Conservation (phyloP, 495 filamentous ascomycete genomes). For the Clavariopsis aquatica region DNA sequence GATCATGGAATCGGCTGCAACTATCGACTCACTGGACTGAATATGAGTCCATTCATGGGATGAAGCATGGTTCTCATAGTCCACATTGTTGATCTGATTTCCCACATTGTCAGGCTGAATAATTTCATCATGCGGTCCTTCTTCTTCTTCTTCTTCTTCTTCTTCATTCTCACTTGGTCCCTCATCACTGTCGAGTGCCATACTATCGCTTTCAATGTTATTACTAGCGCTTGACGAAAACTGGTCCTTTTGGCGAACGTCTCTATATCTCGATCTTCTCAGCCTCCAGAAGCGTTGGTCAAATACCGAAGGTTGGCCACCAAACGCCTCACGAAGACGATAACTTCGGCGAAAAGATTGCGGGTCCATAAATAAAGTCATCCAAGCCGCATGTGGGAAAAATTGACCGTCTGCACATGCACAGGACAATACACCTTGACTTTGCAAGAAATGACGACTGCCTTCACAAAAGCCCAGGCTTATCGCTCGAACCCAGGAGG, state of each 20-base stretch:
- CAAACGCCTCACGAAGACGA: constrained; percentile 12
- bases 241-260: background rate
- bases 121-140: background rate
- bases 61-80: too few species aligned
- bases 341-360: constrained; percentile 35
- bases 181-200: background rate
- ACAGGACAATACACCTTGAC: background rate
- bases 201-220: background rate
- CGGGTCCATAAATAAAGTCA: constrained; percentile 43
- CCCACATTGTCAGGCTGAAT: background rate
- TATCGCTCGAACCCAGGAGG: constrained; percentile 54
- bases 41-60: too few species aligned
- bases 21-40: too few species aligned
- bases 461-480: constrained; percentile 3
- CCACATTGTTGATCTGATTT: too few species aligned
- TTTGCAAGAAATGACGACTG: background rate
- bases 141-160: background rate
- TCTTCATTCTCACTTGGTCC: background rate
- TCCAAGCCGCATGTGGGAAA: constrained; percentile 37
- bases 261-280: background rate
- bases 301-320: background rate
- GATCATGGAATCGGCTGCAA: background rate
- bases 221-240: background rate
- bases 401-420: background rate
- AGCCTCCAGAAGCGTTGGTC: constrained; percentile 21